phyloP scores from a whole-genome alignment of 75 land plant species.

The Cupressus sempervirens region DNA sequence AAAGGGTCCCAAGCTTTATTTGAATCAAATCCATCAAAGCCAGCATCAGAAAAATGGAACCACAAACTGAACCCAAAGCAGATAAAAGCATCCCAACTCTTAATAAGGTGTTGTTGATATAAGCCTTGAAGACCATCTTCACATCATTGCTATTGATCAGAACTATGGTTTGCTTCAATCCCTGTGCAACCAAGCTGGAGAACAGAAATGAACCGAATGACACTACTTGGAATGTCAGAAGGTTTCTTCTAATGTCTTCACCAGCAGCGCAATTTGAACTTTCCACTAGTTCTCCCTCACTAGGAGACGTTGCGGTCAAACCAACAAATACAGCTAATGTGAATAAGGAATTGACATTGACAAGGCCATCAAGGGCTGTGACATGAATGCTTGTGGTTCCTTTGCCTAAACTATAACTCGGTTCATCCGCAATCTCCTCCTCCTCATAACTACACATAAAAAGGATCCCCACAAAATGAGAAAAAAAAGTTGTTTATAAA shows the following conservation, averaged over 20 bases:
- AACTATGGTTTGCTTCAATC: no score
- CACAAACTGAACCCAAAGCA: slow-evolving; percentile 64
- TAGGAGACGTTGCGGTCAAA: slow-evolving; percentile 10
- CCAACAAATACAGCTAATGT: slow-evolving; percentile 89
- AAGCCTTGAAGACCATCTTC: neutral
- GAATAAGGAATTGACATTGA: slow-evolving; percentile 89
- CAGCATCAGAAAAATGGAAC: slow-evolving; percentile 65
- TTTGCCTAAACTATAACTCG: neutral
- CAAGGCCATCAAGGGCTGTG: slow-evolving; percentile 80
- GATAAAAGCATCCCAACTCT: slow-evolving; percentile 65
- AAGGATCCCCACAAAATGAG: neutral
- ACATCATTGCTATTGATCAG: slow-evolving; percentile 14
- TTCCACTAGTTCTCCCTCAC: neutral
- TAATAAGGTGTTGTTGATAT: slow-evolving; percentile 37
- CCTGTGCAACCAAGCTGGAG: slow-evolving; percentile 88
- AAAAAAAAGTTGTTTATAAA: no score
- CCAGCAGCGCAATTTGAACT: slow-evolving; percentile 17
- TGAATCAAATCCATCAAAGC: slow-evolving; percentile 75
- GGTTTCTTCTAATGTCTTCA: slow-evolving; percentile 14
- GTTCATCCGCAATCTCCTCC: neutral
- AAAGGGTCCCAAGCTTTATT: slow-evolving; percentile 71
- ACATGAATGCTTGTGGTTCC: slow-evolving; percentile 62
- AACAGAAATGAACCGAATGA: slow-evolving; percentile 91
- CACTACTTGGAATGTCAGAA: slow-evolving; percentile 77
- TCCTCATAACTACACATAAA: slow-evolving; percentile 5